These are phyloP conservation scores for Lachnellula willkommii DNA, from an alignment of 2,329 filamentous ascomycete species.

Conservation along the genomic window DNA sequence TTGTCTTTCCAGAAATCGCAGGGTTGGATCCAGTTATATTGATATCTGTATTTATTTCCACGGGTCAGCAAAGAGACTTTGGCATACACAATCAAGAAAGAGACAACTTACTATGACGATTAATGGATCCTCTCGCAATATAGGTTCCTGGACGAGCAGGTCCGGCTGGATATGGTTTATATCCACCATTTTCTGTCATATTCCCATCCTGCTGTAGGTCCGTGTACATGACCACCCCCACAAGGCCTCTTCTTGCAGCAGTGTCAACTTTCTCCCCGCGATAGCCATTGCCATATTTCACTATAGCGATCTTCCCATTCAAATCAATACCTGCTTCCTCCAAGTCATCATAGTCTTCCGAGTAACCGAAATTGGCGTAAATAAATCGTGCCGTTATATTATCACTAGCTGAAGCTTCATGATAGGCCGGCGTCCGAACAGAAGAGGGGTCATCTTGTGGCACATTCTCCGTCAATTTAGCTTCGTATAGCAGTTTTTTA, in stretches of 20 bases:
- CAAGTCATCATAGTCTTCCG: slow-evolving; percentile 42
- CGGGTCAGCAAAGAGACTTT: slow-evolving; percentile 56
- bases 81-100: not conserved
- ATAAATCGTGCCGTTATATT: slow-evolving; percentile 3
- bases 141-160: slow-evolving; percentile 67
- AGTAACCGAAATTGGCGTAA: slow-evolving; percentile 7
- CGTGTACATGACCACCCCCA: slow-evolving; percentile 73
- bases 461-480: not conserved
- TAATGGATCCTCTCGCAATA: slow-evolving; percentile 67
- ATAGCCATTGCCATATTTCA: slow-evolving; percentile 77
- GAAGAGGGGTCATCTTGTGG: not conserved
- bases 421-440: not conserved
- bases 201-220: slow-evolving; percentile 81
- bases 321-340: slow-evolving; percentile 53
- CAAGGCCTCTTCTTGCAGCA: slow-evolving; percentile 81
- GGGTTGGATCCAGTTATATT: slow-evolving; percentile 65
- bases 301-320: slow-evolving; percentile 75
- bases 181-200: not conserved
- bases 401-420: not conserved
- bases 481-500: not conserved
- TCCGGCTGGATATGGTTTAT: slow-evolving; percentile 44
- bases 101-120: not conserved
- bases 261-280: slow-evolving; percentile 84
- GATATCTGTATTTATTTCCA: slow-evolving; percentile 43
- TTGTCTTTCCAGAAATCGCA: slow-evolving; percentile 63